These are phyloP conservation scores for Leccinum barrowsii DNA, from an alignment of 768 basidiomycete species.

Conservation along the genomic window DNA sequence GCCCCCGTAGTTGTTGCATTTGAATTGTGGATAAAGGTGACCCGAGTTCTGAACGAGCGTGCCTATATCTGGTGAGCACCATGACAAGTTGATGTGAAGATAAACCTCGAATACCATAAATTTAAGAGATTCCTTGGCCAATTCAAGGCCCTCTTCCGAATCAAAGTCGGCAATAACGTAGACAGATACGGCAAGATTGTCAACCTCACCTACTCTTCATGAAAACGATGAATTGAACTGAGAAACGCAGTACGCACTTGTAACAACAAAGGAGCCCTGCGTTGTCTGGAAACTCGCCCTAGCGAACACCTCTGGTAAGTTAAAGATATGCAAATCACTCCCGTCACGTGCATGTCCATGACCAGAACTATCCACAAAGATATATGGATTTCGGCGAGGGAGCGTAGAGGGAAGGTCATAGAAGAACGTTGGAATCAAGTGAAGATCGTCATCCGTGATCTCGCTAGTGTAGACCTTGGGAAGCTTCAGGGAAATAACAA, in stretches of 20 bases:
- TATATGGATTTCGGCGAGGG: conserved; percentile 69
- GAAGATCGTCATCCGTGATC: conserved; percentile 50
- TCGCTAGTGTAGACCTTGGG: conserved; percentile 54
- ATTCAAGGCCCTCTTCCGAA: conserved; percentile 48
- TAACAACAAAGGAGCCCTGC: conserved; percentile 56
- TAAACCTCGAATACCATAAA: conserved; percentile 51
- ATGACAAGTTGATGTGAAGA: background rate
- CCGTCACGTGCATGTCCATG: conserved; percentile 10
- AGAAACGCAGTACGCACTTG: conserved; percentile 41
- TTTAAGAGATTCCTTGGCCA: conserved; percentile 61
- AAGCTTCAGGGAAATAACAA: background rate
- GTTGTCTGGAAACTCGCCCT: conserved; percentile 38
- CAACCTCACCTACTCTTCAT: conserved; percentile 13
- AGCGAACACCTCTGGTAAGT: conserved; percentile 29
- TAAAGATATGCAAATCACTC: conserved; percentile 20
- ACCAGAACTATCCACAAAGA: conserved; percentile 51
- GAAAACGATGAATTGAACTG: background rate
- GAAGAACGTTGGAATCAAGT: conserved; percentile 70
- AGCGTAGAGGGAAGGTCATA: conserved; percentile 81
- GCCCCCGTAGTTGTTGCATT: conserved; percentile 12
- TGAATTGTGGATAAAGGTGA: conserved; percentile 81
- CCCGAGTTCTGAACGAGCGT: conserved; percentile 45
- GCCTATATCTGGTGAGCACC: conserved; percentile 33
- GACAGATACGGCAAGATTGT: conserved; percentile 40
- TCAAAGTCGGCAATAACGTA: conserved; percentile 82